phyloP scores from a whole-genome alignment of 495 filamentous ascomycete genomes.

The Tricharina praecox region DNA sequence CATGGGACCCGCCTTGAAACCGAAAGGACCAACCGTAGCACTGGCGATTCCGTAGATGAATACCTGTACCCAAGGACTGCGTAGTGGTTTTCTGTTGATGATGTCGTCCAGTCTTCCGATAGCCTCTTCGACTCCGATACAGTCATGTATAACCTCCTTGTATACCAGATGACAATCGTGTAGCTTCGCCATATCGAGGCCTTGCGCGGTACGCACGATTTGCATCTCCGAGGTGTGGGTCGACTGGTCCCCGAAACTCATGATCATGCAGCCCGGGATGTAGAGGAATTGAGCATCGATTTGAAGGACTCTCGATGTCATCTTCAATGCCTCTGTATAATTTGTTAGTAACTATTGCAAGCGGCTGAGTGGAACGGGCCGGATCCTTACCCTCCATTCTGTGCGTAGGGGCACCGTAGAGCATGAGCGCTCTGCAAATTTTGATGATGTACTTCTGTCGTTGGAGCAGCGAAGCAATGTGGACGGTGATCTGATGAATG shows the following conservation, averaged over 20 bases:
- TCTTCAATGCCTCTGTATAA: constrained; percentile 57
- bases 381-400: constrained; percentile 28
- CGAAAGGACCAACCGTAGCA: constrained; percentile 74
- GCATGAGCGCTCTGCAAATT: constrained; percentile 76
- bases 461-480: constrained; percentile 68
- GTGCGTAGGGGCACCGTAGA: constrained; percentile 45
- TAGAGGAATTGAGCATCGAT: constrained; percentile 87
- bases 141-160: constrained; percentile 83
- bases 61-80: constrained; percentile 54
- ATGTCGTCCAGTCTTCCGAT: constrained; percentile 52
- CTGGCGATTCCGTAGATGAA: constrained; percentile 72
- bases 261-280: constrained; percentile 87
- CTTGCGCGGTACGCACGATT: constrained; percentile 58
- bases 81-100: constrained; percentile 44
- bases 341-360: neutral
- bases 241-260: constrained; percentile 76
- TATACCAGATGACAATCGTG: constrained; percentile 78
- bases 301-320: constrained; percentile 74
- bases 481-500: constrained; percentile 47
- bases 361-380: constrained; percentile 1
- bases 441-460: constrained; percentile 72
- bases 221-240: constrained; percentile 91
- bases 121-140: constrained; percentile 70
- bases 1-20: constrained; percentile 69
- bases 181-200: constrained; percentile 69